Evolutionary conservation across 108 stramenopile species (phyloP).

Genomic region (Cyclotella atomus): DNA sequence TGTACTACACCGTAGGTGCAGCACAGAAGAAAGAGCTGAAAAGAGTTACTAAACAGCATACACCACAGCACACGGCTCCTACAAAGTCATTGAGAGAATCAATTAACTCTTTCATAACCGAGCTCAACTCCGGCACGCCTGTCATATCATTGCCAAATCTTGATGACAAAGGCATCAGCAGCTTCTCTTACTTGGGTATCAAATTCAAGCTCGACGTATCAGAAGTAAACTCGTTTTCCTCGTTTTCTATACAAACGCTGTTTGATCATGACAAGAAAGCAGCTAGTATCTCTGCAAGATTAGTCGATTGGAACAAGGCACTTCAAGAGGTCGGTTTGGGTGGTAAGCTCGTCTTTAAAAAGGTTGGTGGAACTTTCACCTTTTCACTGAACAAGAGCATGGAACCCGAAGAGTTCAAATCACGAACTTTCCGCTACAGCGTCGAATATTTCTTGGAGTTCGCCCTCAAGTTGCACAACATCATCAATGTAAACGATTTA

Average conservation of each 20-base stretch:
- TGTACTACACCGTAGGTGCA: too few species aligned
- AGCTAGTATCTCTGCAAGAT: constrained; percentile 26
- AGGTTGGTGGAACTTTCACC: constrained; percentile 22
- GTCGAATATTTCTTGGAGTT: constrained; percentile 51
- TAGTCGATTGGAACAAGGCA: constrained; percentile 38
- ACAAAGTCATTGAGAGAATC: constrained; percentile 22
- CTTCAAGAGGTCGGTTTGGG: constrained; percentile 34
- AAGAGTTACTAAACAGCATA: neutral
- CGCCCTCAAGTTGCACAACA: constrained; percentile 46
- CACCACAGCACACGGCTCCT: neutral
- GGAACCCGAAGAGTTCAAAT: constrained; percentile 27
- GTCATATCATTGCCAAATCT: constrained; percentile 19
- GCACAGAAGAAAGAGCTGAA: constrained; percentile 10
- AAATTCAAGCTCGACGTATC: constrained; percentile 42
- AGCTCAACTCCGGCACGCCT: constrained; percentile 25
- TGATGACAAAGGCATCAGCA: constrained; percentile 19
- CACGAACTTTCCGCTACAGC: constrained; percentile 23
- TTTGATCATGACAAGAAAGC: constrained; percentile 40
- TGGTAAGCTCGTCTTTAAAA: constrained; percentile 31
- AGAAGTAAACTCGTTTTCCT: constrained; percentile 10
- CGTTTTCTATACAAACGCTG: constrained; percentile 16
- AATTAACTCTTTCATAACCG: constrained; percentile 40
- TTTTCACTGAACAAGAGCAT: constrained; percentile 26
- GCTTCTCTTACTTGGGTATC: constrained; percentile 35
- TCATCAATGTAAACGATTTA: constrained; percentile 32